Evolutionary conservation across 2,329 filamentous ascomycete species (phyloP), one percentile per base, ranked within the genome.

Genomic region (Trichoderma sp.): DNA sequence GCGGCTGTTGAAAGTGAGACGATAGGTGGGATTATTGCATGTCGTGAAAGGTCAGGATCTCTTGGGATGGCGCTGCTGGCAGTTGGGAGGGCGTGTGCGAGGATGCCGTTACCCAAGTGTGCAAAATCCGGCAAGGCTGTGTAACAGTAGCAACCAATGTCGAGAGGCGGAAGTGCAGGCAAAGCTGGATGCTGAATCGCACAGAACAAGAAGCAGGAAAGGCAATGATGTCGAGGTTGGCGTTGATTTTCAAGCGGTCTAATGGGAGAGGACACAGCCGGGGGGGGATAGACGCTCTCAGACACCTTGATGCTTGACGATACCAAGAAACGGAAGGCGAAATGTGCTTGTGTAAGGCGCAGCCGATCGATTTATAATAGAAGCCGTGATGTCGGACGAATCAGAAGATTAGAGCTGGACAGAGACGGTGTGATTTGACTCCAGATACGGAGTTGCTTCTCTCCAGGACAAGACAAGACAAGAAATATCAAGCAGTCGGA

Each of bases 1-100:
- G 37, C 59, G 17, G 19, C 37, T 67, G 25, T 39, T 35, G 53
- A 54, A 56, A 32, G n/a, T 37, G 45, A 48, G 63, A 56, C n/a
- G 32, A 37, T 64, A 35, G n/a, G 54, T 69, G 39, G 65, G 57
- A 56, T 70, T 72, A 68, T 70, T 57, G 71, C 72, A 73, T 73
- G 68, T 67, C 70, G 71, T 70, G 70, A 67, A 65, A 71, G 57
- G 57, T 34, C 56, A 56, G 54, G 63, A 56, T 67, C 63, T 56
- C 60, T 45, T 58, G 52, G 45, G 48, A 25, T 57, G 67, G 67
- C 48, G 50, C 63, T 68, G 56, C 63, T 67, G 61, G 67, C 60
- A 58, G 42, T 58, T 68, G 39, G 58, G 50, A 50, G 35, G 67
- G 32, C 64, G 61, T 42, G 67, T 60, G 48, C 50, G 37, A 68